A percentile compares a stretch with the other conserved stretches of the same genome.
Evolutionary conservation across 306 rosid genomes (phyloP).

Genomic region (Prosopis cineraria): DNA sequence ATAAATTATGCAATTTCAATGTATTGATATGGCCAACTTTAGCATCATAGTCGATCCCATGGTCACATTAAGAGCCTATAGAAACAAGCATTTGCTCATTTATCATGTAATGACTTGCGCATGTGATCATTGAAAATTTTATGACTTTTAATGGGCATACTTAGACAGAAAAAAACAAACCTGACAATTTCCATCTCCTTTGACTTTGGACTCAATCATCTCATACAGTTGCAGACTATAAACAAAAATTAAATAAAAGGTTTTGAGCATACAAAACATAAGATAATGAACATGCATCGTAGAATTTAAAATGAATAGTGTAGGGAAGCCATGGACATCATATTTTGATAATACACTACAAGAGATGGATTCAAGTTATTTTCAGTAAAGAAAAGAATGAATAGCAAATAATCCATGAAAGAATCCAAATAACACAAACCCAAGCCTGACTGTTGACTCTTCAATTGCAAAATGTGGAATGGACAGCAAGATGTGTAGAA

Average conservation of each 20-base stretch:
- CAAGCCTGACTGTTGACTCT: conserved; percentile 88
- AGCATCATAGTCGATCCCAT: neutral
- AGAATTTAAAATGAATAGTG: conserved; percentile 83
- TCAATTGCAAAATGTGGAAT: conserved; percentile 93
- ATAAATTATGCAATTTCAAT: neutral
- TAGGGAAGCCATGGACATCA: conserved; percentile 98
- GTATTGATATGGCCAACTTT: neutral
- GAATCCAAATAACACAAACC: conserved; percentile 57
- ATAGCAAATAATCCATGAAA: neutral
- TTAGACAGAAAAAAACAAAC: neutral
- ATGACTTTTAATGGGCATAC: neutral
- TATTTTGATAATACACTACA: conserved; percentile 88
- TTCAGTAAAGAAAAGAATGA: neutral
- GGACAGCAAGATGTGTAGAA: no score
- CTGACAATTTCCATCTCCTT: neutral
- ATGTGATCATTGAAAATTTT: neutral
- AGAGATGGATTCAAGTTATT: conserved; percentile 9
- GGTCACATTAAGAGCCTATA: neutral
- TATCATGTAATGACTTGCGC: neutral
- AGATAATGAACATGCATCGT: conserved; percentile 80
- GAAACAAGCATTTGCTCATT: neutral
- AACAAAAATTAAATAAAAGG: neutral
- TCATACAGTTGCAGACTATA: neutral
- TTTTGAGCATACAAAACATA: neutral
- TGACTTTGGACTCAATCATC: neutral